Conservation (phyloP, 1,284 basidiomycete species). For the Cutaneotrichosporon daszewskae region DNA sequence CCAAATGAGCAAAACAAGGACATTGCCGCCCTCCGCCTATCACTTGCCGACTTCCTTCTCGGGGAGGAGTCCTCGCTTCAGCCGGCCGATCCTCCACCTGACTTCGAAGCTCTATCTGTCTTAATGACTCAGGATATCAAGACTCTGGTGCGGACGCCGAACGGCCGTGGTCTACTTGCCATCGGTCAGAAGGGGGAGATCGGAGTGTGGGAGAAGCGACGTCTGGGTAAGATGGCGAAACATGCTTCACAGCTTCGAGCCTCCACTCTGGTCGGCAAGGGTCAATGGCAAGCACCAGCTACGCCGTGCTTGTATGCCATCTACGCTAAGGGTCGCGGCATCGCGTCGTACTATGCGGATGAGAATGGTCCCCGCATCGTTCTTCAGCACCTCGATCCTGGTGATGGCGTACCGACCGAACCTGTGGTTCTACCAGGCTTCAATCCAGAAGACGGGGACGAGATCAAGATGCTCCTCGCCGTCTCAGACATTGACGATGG, state of each 20-base stretch:
- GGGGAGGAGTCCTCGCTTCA: constrained; percentile 12
- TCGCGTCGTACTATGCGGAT: constrained; percentile 31
- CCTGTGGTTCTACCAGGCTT: constrained; percentile 36
- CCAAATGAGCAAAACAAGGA: constrained; percentile 2
- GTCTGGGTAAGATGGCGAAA: constrained; percentile 23
- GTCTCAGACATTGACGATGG: constrained; percentile 48
- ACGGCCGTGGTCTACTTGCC: constrained; percentile 42
- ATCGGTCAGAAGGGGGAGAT: constrained; percentile 35
- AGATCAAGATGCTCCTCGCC: constrained; percentile 38
- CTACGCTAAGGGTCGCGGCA: constrained; percentile 43
- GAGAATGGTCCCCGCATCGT: constrained; percentile 20
- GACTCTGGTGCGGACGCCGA: constrained; percentile 44
- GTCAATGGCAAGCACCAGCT: constrained; percentile 25
- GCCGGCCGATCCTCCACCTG: constrained; percentile 1
- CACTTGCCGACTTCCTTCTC: constrained; percentile 20
- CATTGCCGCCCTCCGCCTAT: constrained; percentile 15
- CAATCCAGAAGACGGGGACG: constrained; percentile 25
- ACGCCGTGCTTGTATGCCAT: constrained; percentile 27
- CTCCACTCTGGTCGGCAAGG: constrained; percentile 32
- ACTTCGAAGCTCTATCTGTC: constrained; percentile 18
- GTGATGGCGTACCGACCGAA: constrained; percentile 19
- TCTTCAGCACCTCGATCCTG: constrained; percentile 38
- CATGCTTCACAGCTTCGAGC: constrained; percentile 3
- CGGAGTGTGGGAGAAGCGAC: constrained; percentile 38
- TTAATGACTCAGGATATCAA: constrained; percentile 29